These are phyloP conservation scores for Trichoderma semiorbis DNA, from an alignment of 2,329 filamentous ascomycete species.

Conservation along the genomic window DNA sequence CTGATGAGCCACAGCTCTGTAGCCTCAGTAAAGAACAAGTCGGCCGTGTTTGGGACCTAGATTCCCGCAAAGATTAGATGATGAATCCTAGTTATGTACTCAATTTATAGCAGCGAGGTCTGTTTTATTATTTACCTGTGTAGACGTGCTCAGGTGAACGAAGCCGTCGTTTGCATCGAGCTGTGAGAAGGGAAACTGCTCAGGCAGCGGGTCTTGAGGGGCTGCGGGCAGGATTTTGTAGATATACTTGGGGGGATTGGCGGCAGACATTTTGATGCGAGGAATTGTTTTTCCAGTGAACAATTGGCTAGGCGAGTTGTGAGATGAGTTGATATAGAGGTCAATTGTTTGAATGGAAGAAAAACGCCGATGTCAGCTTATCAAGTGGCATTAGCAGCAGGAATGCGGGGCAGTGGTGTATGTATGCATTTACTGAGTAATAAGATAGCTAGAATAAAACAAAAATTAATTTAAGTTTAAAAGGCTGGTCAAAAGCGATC, in stretches of 20 bases:
- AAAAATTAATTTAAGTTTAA: no score
- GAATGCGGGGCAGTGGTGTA: background rate
- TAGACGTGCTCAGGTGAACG: slow-evolving; percentile 56
- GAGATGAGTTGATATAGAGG: background rate
- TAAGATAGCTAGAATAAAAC: no score
- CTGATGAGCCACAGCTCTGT: slow-evolving; percentile 48
- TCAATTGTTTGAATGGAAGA: background rate
- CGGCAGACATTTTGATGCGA: slow-evolving; percentile 27
- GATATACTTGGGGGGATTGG: slow-evolving; percentile 38
- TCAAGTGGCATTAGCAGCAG: background rate
- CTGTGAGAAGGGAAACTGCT: slow-evolving; percentile 54
- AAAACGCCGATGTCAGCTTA: background rate
- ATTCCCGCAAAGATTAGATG: background rate
- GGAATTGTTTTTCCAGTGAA: background rate
- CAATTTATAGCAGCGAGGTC: background rate
- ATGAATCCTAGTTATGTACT: background rate
- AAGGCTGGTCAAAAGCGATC: no score
- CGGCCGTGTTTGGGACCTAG: slow-evolving; percentile 44
- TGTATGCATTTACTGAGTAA: background rate
- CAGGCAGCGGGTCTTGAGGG: slow-evolving; percentile 52
- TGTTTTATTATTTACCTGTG: slow-evolving; percentile 41
- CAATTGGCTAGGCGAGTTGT: background rate
- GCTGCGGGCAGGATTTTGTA: slow-evolving; percentile 59
- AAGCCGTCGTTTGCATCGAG: slow-evolving; percentile 60
- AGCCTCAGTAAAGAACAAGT: slow-evolving; percentile 41